Evolutionary conservation across 352 stramenopile genomes (phyloP).

Genomic region (Globisporangium perplexum): DNA sequence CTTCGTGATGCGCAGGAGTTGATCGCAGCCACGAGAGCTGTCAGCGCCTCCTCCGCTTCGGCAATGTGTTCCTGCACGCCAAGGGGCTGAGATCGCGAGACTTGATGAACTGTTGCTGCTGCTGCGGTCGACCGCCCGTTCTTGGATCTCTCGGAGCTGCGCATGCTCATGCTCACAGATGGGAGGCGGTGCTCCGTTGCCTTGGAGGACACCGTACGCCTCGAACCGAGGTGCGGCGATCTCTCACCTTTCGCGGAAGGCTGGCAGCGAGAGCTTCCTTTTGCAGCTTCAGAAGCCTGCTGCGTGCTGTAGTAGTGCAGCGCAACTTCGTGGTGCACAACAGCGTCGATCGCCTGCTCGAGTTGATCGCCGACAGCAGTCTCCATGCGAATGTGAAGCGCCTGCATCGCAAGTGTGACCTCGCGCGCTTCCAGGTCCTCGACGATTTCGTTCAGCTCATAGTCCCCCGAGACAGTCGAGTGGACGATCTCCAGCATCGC

Average conservation of each 20-base stretch:
- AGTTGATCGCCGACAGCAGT: slow-evolving; percentile 19
- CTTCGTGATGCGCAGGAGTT: not conserved
- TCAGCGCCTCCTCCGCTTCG: slow-evolving; percentile 1
- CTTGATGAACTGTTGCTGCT: not conserved
- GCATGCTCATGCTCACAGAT: not conserved
- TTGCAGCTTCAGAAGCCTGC: not conserved
- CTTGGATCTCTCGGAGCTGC: not conserved
- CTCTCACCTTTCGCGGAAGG: not conserved
- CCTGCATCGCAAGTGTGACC: slow-evolving; percentile 8
- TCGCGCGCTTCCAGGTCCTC: slow-evolving; percentile 20
- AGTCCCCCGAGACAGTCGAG: slow-evolving; percentile 18
- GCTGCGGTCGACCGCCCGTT: not conserved
- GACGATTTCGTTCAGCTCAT: slow-evolving; percentile 30
- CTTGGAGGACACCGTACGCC: not conserved
- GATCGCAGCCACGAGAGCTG: slow-evolving; percentile 5
- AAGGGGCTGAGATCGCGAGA: not conserved
- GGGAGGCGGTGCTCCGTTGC: slow-evolving; percentile 8
- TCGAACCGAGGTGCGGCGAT: not conserved
- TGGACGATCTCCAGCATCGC: slow-evolving; percentile 27
- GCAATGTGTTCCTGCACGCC: not conserved
- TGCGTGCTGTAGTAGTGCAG: slow-evolving; percentile 6
- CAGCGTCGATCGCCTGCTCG: slow-evolving; percentile 21
- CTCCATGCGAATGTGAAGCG: slow-evolving; percentile 22
- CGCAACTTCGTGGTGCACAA: slow-evolving; percentile 11
- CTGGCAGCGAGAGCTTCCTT: not conserved